phyloP scores from a whole-genome alignment of 805 yeast species.

The Lachancea dasiensis region DNA sequence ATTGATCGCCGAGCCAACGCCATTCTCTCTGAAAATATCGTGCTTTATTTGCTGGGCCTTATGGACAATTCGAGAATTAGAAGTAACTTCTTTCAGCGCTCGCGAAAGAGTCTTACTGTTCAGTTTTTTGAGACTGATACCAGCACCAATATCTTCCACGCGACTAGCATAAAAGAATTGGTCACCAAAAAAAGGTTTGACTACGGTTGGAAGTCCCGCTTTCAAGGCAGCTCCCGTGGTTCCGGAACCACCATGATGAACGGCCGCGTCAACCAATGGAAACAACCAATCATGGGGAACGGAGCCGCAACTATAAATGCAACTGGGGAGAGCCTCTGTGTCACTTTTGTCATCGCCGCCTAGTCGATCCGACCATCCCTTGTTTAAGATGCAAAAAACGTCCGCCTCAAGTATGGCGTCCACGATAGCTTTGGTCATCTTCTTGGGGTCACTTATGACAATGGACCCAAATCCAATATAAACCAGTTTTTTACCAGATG shows the following conservation, averaged over 20 bases:
- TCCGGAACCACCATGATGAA: slow-evolving; percentile 97
- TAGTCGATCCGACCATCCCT: slow-evolving; percentile 89
- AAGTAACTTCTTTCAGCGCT: slow-evolving; percentile 65
- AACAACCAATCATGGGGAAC: slow-evolving; percentile 95
- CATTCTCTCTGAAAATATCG: slow-evolving; percentile 65
- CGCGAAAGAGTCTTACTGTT: slow-evolving; percentile 56
- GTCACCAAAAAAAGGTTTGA: slow-evolving; percentile 95
- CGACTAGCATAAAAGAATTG: slow-evolving; percentile 88
- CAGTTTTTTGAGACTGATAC: slow-evolving; percentile 62
- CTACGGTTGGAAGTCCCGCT: slow-evolving; percentile 81
- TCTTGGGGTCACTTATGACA: slow-evolving; percentile 77
- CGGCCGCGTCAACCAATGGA: slow-evolving; percentile 84
- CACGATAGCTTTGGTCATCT: slow-evolving; percentile 68
- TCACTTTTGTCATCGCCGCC: slow-evolving; percentile 34
- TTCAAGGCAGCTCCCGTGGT: slow-evolving; percentile 89
- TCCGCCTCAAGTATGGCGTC: slow-evolving; percentile 76
- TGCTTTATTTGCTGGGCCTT: slow-evolving; percentile 61
- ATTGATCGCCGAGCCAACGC: slow-evolving; percentile 71
- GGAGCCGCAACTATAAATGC: slow-evolving; percentile 62
- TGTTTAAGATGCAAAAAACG: slow-evolving; percentile 80
- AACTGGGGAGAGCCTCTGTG: slow-evolving; percentile 48
- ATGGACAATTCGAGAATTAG: slow-evolving; percentile 57
- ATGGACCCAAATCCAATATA: slow-evolving; percentile 96
- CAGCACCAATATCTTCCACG: slow-evolving; percentile 85
- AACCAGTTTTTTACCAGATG: slow-evolving; percentile 61